phyloP scores from a whole-genome alignment of 1,139 yeast genomes.

The Kodamaea anthophila region DNA sequence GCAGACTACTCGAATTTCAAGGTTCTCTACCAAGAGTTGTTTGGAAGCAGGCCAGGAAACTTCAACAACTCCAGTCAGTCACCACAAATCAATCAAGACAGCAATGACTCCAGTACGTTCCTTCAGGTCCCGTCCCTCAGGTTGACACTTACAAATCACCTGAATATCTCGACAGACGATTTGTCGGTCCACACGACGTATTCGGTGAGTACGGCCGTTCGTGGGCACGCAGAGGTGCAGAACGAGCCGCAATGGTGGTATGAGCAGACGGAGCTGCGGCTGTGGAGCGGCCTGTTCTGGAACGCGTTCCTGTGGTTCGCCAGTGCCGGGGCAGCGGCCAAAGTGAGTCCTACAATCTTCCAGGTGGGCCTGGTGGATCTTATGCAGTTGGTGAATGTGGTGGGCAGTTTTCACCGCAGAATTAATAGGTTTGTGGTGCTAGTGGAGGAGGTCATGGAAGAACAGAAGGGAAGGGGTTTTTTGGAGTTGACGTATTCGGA shows the following conservation, averaged over 20 bases:
- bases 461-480: conserved; percentile 22
- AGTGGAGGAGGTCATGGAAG: conserved; percentile 32
- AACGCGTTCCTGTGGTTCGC: conserved; percentile 82
- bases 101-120: no score
- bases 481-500: conserved; percentile 50
- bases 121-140: no score
- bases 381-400: conserved; percentile 29
- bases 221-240: conserved; percentile 9
- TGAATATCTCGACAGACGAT: conserved; percentile 16
- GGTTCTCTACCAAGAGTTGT: conserved; percentile 25
- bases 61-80: conserved; percentile 1
- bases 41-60: no score
- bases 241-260: conserved; percentile 43
- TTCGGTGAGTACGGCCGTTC: conserved; percentile 12
- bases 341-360: conserved; percentile 1
- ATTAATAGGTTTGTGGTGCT: conserved; percentile 41
- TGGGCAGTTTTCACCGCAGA: conserved; percentile 52
- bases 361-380: conserved; percentile 9
- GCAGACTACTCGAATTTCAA: conserved; percentile 34
- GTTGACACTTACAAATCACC: conserved; percentile 9
- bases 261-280: conserved; percentile 43
- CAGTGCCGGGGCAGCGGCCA: conserved; percentile 50
- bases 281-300: conserved; percentile 65
- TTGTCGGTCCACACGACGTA: conserved; percentile 16
- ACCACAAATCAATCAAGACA: no score